Base-by-base conservation (phyloP, 306 rosid species). In the Gleditsia sinensis region DNA sequence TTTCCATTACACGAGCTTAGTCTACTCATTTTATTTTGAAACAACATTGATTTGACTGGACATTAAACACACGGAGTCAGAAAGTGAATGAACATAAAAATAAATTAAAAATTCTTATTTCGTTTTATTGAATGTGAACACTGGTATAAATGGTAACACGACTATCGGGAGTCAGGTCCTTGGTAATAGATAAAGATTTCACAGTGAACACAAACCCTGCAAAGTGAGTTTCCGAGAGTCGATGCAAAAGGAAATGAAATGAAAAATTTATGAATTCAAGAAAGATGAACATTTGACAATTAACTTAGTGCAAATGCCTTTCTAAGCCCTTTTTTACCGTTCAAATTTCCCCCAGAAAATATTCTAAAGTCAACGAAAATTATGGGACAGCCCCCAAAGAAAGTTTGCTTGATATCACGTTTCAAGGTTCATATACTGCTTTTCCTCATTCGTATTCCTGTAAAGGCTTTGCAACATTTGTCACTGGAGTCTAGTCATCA, bases 401-500 rank as follows among this genome's bases (percentile, higher is more conserved):
- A 69, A 74, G 43, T 70, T 56, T 34, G 76, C 58, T 75, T 49
- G 46, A 56, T 65, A 70, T 40, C 49, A 58, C 49, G 66, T 23
- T 34, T 78, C 67, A 83, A 48, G 71, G 70, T 57, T 56, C 71
- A 75, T 58, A 57, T 43, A 3, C 67, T 25, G 75, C 46, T 55
- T 23, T 10, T 61, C 40, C 75, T 57, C 54, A 39, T 55, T 63
- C 53, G 19, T 57, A 75, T 42, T 70, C 76, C 30, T 71, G 14
- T 34, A 21, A 62, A 75, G 76, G 79, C 53, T 73, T 67, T 34
- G 49, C 53, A 34, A 50, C 53, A 34, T 57, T 55, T 68, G 87
- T 79, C 76, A 76, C 80, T 32, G 55, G 68, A 61, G 77, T 75
- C 70, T 36, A n/a, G 28, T 61, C 75, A 54, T 63, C 64, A 51